Conservation (phyloP, 169 alveolate species). For the Eimeria zaria region DNA sequence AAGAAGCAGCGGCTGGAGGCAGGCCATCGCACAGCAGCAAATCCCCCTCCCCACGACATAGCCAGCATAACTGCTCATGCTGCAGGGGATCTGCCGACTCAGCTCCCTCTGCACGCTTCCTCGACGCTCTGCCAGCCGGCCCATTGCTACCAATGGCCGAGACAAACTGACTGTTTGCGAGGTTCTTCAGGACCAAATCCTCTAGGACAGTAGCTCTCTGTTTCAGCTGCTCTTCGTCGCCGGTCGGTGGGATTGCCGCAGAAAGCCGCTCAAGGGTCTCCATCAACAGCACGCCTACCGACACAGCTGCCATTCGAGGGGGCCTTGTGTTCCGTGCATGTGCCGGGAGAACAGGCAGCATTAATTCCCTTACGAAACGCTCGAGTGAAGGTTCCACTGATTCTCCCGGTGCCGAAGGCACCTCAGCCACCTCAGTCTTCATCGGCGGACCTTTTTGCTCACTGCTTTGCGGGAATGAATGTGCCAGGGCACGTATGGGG, state of each 20-base stretch:
- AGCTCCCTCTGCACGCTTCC: neutral
- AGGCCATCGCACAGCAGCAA: conserved; percentile 73
- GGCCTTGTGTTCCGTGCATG: conserved; percentile 70
- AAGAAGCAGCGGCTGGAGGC: conserved; percentile 26
- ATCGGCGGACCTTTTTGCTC: neutral
- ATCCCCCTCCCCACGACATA: conserved; percentile 75
- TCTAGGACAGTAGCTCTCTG: conserved; percentile 37
- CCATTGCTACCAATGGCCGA: conserved; percentile 67
- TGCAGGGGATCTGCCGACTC: conserved; percentile 44
- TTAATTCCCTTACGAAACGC: conserved; percentile 45
- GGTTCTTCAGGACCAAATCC: conserved; percentile 26
- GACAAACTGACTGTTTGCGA: conserved; percentile 66
- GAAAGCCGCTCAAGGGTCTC: conserved; percentile 70
- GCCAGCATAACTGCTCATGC: conserved; percentile 75
- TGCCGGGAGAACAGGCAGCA: conserved; percentile 77
- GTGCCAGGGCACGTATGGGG: conserved; percentile 46
- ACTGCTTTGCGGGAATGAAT: neutral
- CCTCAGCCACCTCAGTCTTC: neutral
- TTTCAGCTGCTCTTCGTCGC: neutral
- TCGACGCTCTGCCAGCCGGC: neutral
- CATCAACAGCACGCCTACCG: conserved; percentile 77
- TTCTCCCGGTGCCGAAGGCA: conserved; percentile 21
- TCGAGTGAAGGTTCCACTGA: conserved; percentile 12
- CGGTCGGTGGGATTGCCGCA: conserved; percentile 43
- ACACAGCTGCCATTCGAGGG: conserved; percentile 72